Conservation (phyloP, 805 yeast genomes). For the Candida vartiovaarae region DNA sequence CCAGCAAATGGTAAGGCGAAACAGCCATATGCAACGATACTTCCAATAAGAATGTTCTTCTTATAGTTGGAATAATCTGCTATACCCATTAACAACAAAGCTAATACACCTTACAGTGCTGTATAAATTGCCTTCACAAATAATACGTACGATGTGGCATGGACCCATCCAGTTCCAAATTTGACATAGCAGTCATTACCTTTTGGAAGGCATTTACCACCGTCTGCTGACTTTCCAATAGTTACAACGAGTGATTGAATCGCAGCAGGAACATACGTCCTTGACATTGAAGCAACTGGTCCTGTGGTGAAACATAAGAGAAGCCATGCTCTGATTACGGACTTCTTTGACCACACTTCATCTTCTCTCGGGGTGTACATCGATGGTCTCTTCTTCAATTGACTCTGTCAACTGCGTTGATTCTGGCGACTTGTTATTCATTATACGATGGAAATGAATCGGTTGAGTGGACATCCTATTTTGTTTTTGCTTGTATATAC, state of each 20-base stretch:
- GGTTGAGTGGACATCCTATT: too few relatives aligned
- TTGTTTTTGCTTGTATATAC: too few relatives aligned
- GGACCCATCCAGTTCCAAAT: slow-evolving; percentile 29
- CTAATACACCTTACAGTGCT: slow-evolving; percentile 31
- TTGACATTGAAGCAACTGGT: slow-evolving; percentile 34
- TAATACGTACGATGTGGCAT: slow-evolving; percentile 30
- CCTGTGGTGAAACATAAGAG: slow-evolving; percentile 35
- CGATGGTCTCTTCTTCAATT: too few relatives aligned
- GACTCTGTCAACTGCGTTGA: too few relatives aligned
- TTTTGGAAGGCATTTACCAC: slow-evolving; percentile 20
- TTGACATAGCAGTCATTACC: slow-evolving; percentile 34
- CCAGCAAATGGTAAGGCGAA: slow-evolving; percentile 32
- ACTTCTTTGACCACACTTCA: neutral
- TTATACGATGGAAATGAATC: too few relatives aligned
- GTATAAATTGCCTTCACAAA: slow-evolving; percentile 32
- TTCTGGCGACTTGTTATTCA: too few relatives aligned
- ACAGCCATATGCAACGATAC: slow-evolving; percentile 28
- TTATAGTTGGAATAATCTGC: slow-evolving; percentile 34
- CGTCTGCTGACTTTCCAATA: slow-evolving; percentile 25
- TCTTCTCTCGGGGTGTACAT: neutral
- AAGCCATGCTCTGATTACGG: slow-evolving; percentile 27
- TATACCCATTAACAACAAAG: slow-evolving; percentile 31
- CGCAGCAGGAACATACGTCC: slow-evolving; percentile 34
- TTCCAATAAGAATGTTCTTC: slow-evolving; percentile 27
- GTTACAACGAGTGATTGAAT: slow-evolving; percentile 31